Evolutionary conservation across 2,329 filamentous ascomycete species (phyloP).

Genomic region (Neopestalotiopsis sp.): DNA sequence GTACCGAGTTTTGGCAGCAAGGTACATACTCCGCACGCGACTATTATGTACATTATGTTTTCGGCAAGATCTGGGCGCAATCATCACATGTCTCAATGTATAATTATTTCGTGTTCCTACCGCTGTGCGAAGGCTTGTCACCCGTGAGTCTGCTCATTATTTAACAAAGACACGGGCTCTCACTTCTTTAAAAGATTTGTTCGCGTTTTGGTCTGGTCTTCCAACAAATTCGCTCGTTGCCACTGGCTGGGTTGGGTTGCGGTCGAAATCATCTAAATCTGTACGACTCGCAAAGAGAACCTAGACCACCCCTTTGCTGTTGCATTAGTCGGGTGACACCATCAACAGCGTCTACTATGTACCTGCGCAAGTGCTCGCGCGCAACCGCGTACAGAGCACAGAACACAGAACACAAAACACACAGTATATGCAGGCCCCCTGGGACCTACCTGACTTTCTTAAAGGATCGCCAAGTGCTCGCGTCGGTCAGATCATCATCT

Average conservation of each 20-base stretch:
- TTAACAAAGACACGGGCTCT: background rate
- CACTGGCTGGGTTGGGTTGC: background rate
- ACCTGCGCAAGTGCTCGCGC: background rate
- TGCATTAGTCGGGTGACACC: background rate
- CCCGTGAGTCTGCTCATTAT: background rate
- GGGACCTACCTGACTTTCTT: background rate
- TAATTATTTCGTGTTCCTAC: background rate
- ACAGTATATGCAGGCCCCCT: background rate
- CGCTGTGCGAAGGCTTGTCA: too few species aligned
- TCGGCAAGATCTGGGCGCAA: background rate
- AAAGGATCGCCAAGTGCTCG: background rate
- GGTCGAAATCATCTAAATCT: background rate
- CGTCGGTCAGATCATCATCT: background rate
- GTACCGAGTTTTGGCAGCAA: too few species aligned
- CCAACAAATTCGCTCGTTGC: background rate
- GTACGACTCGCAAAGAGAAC: background rate
- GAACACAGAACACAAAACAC: too few species aligned
- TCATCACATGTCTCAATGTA: slow-evolving; percentile 1
- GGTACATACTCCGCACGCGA: too few species aligned
- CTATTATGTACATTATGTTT: too few species aligned
- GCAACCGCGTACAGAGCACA: background rate
- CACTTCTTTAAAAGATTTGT: background rate
- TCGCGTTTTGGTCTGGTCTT: background rate
- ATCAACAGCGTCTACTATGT: background rate
- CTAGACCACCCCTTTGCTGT: background rate